Evolutionary conservation across 2,329 filamentous ascomycete species (phyloP), one percentile per base, ranked within the genome.

Genomic region (Myriosclerotinia curreyana): DNA sequence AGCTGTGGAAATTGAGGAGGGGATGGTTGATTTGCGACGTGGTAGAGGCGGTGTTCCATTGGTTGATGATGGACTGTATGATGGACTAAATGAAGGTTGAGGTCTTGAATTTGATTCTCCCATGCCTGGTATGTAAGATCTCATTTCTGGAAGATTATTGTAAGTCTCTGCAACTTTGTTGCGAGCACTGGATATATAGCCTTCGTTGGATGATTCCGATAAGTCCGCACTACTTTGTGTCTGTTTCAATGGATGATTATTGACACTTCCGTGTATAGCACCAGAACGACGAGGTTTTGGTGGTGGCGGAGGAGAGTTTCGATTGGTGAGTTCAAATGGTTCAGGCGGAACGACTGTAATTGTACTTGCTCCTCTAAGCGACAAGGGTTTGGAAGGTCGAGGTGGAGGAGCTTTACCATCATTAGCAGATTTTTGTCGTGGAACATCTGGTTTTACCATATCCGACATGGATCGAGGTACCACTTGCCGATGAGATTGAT

Each of bases 371-470:
- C 82, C 79, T 65, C 83, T 78, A 34, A 89, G 74, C 1, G 84
- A 79, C 0, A 77, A 72, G 0, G 86, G 86, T 72, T 89, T 89
- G 5, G 75, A 75, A 0, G 86, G 86, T 15, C 82, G 80, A 11
- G 83, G 84, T 0, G 84, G 84, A 6, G 81, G 78, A 11, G 76
- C 71, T 42, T 69, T 70, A 17, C 56, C 65, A 34, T 58, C 51
- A n/a, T 59, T 65, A 22, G 67, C 66, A 28, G 70, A 62, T 22
- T 68, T 73, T 44, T 68, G 74, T 73, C 44, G 75, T 60, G 48
- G 75, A 68, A 67, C 72, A 56, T 76, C 60, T 67, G 65, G 31
- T 38, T 63, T 50, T 58, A 69, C 70, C 46, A 72, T 67, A 56
- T 68, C 66, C 9, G 72, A 71, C 38, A 70, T 63, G 54, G 73